These are phyloP conservation scores for Neonectria coccinea DNA, from an alignment of 2,329 filamentous ascomycete genomes.

Conservation along the genomic window DNA sequence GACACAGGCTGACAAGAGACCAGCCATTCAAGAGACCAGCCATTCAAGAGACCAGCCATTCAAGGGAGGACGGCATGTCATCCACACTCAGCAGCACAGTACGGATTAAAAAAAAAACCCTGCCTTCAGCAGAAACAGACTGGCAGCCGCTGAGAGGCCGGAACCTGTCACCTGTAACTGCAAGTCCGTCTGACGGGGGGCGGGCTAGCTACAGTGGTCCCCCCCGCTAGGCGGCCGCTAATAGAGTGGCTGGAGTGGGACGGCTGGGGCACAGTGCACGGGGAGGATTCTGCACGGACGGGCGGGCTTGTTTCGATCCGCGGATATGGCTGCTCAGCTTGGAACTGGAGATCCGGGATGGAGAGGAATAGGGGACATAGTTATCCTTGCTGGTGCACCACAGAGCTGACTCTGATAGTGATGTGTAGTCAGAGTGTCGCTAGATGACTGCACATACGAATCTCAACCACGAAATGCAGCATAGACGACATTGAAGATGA, in stretches of 20 bases:
- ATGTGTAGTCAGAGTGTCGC: background rate
- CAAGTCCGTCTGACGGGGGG: background rate
- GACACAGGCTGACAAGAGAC: background rate
- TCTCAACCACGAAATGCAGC: background rate
- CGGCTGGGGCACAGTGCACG: background rate
- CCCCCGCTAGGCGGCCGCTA: background rate
- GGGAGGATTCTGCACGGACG: background rate
- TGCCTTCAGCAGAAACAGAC: background rate
- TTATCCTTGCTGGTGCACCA: too few relatives aligned
- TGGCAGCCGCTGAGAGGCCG: background rate
- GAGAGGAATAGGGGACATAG: background rate
- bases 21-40: background rate
- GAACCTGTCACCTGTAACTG: background rate
- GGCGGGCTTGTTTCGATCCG: background rate
- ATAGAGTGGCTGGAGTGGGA: background rate
- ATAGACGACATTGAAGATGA: background rate
- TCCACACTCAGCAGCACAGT: background rate
- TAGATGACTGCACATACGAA: background rate
- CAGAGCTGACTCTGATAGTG: too few relatives aligned
- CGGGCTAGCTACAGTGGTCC: too few relatives aligned
- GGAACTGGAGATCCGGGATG: background rate
- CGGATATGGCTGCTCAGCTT: background rate
- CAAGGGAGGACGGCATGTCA: background rate
- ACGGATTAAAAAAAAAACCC: background rate
- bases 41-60: background rate